Conservation (phyloP, 768 basidiomycete species). For the Trametes cinnabarina region DNA sequence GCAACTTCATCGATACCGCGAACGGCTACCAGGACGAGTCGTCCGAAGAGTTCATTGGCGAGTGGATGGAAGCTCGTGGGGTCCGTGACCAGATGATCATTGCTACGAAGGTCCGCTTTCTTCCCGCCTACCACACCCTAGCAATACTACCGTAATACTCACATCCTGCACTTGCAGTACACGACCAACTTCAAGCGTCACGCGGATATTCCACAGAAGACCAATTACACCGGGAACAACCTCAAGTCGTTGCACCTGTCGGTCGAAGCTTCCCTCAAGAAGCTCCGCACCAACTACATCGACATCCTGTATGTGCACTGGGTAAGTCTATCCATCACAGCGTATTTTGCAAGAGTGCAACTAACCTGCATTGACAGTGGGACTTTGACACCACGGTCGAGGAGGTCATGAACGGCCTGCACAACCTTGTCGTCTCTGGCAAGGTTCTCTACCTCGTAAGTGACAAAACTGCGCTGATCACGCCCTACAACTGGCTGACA, state of each 20-base stretch:
- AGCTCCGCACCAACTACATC: constrained; percentile 54
- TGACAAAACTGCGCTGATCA: too few species aligned
- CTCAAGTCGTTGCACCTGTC: constrained; percentile 31
- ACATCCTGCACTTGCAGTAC: too few species aligned
- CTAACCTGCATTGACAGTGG: too few species aligned
- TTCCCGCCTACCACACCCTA: too few species aligned
- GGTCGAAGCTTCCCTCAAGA: constrained; percentile 36
- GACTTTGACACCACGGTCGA: constrained; percentile 50
- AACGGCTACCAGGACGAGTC: constrained; percentile 32
- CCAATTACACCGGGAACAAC: constrained; percentile 43
- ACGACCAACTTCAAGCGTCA: too few species aligned
- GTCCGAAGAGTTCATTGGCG: constrained; percentile 36
- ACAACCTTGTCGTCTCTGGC: constrained; percentile 45
- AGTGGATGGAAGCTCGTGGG: constrained; percentile 34
- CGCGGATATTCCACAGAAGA: constrained; percentile 18
- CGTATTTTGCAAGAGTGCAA: too few species aligned
- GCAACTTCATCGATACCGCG: constrained; percentile 46
- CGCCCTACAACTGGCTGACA: too few species aligned
- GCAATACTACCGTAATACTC: too few species aligned
- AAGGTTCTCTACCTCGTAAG: constrained; percentile 39
- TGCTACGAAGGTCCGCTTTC: constrained; percentile 13
- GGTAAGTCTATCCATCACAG: too few species aligned
- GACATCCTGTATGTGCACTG: constrained; percentile 55
- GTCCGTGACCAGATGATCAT: constrained; percentile 35
- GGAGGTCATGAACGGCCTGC: constrained; percentile 52